Percentiles rank a stretch among this genome's conserved stretches.
Conservation (phyloP, 2,329 filamentous ascomycete species). For the Aspergillus sp. region DNA sequence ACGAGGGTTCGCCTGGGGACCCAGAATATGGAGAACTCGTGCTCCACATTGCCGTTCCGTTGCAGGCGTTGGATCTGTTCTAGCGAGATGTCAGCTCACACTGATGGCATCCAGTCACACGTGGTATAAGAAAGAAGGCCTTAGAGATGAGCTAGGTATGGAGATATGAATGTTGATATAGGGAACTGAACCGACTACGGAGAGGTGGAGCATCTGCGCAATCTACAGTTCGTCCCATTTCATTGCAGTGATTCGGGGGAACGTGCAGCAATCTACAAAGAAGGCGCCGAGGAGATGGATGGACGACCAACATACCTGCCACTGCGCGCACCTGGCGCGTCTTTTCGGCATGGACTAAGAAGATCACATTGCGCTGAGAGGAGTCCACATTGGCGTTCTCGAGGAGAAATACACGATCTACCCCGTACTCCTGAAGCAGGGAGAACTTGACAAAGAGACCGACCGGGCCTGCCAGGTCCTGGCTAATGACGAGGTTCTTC, state of each 20-base stretch:
- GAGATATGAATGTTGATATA: slow-evolving; percentile 40
- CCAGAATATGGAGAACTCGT: slow-evolving; percentile 98
- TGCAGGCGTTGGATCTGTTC: slow-evolving; percentile 90
- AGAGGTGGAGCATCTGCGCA: slow-evolving; percentile 55
- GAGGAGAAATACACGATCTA: slow-evolving; percentile 95
- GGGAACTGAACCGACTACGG: slow-evolving; percentile 57
- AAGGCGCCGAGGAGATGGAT: slow-evolving; percentile 2
- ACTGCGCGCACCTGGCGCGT: slow-evolving; percentile 79
- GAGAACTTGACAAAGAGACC: slow-evolving; percentile 94
- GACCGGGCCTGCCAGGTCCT: slow-evolving; percentile 82
- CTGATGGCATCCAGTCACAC: slow-evolving; percentile 53
- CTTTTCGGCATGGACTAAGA: slow-evolving; percentile 87
- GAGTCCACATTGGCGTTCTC: slow-evolving; percentile 95
- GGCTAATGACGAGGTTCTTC: slow-evolving; percentile 96
- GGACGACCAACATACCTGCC: slow-evolving; percentile 66
- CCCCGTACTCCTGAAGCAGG: slow-evolving; percentile 92
- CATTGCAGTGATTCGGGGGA: neutral
- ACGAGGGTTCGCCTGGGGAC: slow-evolving; percentile 88
- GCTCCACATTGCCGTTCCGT: slow-evolving; percentile 81
- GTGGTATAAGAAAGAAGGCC: slow-evolving; percentile 38
- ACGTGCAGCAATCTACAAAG: slow-evolving; percentile 6
- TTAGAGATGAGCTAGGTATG: slow-evolving; percentile 41
- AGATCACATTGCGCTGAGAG: slow-evolving; percentile 91
- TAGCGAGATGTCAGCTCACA: slow-evolving; percentile 60
- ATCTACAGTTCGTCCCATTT: slow-evolving; percentile 58